Base-by-base conservation (phyloP, 2,329 filamentous ascomycete species). In the Fusarium praegraminearum region DNA sequence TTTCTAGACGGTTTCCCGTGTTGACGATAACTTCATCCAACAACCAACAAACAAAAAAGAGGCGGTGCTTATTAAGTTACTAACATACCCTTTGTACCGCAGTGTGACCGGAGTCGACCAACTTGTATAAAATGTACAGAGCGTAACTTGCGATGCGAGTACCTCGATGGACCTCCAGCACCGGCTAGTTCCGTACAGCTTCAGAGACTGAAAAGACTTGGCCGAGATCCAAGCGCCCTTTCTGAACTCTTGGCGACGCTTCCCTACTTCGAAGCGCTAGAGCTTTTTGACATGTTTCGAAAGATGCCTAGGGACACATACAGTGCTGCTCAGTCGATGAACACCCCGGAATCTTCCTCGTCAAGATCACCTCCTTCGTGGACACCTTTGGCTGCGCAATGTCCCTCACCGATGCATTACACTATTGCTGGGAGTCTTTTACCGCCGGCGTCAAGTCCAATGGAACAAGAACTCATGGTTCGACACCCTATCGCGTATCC, bases 381-480 rank as follows among this genome's bases (percentile, higher is more conserved):
- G 22, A 26, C 32, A 3, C 32, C 20, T 3, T 32, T n/a, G 15
- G 13, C 46, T n/a, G 7, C 32, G 3, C 20, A 15, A 6, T 24
- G 20, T 24, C 46, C 46, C 10, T 18, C 33, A 3, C 33, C 47
- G 2, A 2, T 28, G 22, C 33, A 11, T 3, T 40, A 57, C 3
- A 36, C 8, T 13, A 20, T n/a, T 1, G 36, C 22, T 1, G 36
- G 46, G 12, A 57, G 36, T 10, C 55, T 57, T 30, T 53, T 57
- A 2, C 55, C 55, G 13, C 47, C 47, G 4, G 47, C 47, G 1
- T 57, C 46, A 1, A 35, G 30, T 43, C 18, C 28, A 4, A 20
- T 36, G 55, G 55, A 58, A 24, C 47, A 51, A 24, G 47, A 58
- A 5, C 55, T 58, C 5, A 58, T 58, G 55, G 30, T 58, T 3